phyloP scores from a whole-genome alignment of 192 early-diverging fungal genomes.

The Phlyctochytrium bullatum region DNA sequence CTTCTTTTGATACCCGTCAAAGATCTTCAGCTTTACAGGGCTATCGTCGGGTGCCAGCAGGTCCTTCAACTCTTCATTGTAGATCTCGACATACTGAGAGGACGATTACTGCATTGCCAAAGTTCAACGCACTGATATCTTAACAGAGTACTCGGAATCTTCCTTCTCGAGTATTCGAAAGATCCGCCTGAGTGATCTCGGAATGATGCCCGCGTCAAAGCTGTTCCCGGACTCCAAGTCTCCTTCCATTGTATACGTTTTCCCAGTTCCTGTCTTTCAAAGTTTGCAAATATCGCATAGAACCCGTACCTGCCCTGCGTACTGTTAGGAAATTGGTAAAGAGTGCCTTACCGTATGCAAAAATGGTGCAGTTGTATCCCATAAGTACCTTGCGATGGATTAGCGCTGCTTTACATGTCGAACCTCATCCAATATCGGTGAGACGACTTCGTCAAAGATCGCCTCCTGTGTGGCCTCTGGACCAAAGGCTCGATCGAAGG shows the following conservation, averaged over 20 bases:
- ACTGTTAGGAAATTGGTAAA: slow-evolving; percentile 6
- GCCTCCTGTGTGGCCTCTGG: slow-evolving; percentile 77
- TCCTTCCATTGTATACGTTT: slow-evolving; percentile 97
- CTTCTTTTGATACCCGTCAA: slow-evolving; percentile 66
- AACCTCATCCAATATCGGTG: slow-evolving; percentile 80
- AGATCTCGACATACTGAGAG: slow-evolving; percentile 76
- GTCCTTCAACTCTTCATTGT: slow-evolving; percentile 95
- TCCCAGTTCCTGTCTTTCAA: slow-evolving; percentile 80
- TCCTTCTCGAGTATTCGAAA: slow-evolving; percentile 77
- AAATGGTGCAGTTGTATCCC: slow-evolving; percentile 88
- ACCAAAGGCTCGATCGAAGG: slow-evolving; percentile 91
- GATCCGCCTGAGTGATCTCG: slow-evolving; percentile 75
- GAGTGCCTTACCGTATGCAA: slow-evolving; percentile 47
- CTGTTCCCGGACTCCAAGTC: slow-evolving; percentile 58
- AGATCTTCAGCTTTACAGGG: slow-evolving; percentile 59
- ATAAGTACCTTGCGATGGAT: slow-evolving; percentile 39
- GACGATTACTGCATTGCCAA: background rate
- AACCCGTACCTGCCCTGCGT: slow-evolving; percentile 13
- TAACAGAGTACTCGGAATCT: slow-evolving; percentile 73
- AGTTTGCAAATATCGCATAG: background rate
- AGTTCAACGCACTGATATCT: slow-evolving; percentile 57
- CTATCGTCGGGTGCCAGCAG: slow-evolving; percentile 62
- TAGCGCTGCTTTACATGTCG: slow-evolving; percentile 34
- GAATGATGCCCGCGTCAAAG: slow-evolving; percentile 82
- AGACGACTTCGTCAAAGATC: slow-evolving; percentile 78